phyloP scores from a whole-genome alignment of 768 basidiomycete genomes.

The Leucocoprinus birnbaumii region DNA sequence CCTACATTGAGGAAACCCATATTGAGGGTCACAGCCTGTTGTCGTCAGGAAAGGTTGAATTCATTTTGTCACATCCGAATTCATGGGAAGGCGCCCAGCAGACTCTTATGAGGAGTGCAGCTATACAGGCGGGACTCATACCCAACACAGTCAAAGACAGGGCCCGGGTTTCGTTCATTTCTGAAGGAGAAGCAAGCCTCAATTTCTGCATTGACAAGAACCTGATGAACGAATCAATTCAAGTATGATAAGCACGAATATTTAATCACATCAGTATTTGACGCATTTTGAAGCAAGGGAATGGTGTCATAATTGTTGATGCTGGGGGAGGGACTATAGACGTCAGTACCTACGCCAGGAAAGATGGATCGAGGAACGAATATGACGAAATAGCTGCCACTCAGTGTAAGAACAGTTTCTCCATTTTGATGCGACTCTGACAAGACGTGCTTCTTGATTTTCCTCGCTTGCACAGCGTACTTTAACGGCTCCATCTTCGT shows the following conservation, averaged over 20 bases:
- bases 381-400: conserved; percentile 41
- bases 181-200: conserved; percentile 59
- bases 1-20: conserved; percentile 48
- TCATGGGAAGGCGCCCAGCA: conserved; percentile 62
- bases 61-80: conserved; percentile 56
- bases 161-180: conserved; percentile 45
- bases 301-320: conserved; percentile 50
- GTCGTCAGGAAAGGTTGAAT: conserved; percentile 39
- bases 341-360: conserved; percentile 45
- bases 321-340: conserved; percentile 61
- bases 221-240: conserved; percentile 30
- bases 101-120: conserved; percentile 47
- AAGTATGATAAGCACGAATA: conserved; percentile 21
- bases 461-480: conserved; percentile 26
- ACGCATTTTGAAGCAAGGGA: conserved; percentile 26
- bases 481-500: conserved; percentile 45
- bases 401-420: conserved; percentile 25
- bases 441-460: not conserved
- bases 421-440: not conserved
- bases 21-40: conserved; percentile 38
- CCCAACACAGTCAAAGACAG: conserved; percentile 30
- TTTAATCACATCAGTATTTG: too few species aligned
- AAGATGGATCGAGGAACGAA: conserved; percentile 16
- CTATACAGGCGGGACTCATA: conserved; percentile 46
- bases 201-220: conserved; percentile 51